Evolutionary conservation across 805 yeast genomes (phyloP).

Genomic region (Suhomyces pyralidae): DNA sequence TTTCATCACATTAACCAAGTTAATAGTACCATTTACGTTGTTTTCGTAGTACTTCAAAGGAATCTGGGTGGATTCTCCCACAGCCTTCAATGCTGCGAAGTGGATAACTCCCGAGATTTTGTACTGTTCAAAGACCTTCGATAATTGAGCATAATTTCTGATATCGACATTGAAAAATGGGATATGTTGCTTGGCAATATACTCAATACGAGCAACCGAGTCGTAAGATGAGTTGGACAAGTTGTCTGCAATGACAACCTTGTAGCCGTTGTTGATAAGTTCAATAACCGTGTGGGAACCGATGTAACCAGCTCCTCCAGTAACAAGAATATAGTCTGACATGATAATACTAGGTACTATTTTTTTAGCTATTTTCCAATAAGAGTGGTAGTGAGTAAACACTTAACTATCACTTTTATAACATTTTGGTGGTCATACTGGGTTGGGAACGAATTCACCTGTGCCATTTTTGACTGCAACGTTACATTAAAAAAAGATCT

Average conservation of each 20-base stretch:
- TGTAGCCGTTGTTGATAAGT: conserved; percentile 56
- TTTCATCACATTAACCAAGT: conserved; percentile 52
- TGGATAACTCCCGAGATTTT: conserved; percentile 63
- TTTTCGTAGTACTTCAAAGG: conserved; percentile 69
- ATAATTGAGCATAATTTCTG: conserved; percentile 45
- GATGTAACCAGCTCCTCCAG: conserved; percentile 87
- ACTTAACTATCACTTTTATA: background rate
- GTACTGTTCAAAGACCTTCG: conserved; percentile 46
- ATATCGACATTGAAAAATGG: conserved; percentile 60
- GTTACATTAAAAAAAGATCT: background rate
- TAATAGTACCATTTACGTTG: conserved; percentile 64
- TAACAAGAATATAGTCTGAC: conserved; percentile 52
- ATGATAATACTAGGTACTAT: background rate
- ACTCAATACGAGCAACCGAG: conserved; percentile 61
- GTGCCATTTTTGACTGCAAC: background rate
- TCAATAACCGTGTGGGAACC: conserved; percentile 78
- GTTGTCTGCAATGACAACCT: conserved; percentile 73
- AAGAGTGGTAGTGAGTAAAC: background rate
- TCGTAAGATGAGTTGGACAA: conserved; percentile 64
- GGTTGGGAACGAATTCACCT: background rate
- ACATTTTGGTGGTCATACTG: background rate
- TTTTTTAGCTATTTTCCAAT: background rate
- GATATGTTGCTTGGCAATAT: conserved; percentile 46
- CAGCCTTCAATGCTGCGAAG: conserved; percentile 82
- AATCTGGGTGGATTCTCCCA: conserved; percentile 67